A percentile compares a stretch with the other conserved stretches of the same genome.
These are phyloP conservation scores for Tuber magnatum DNA, from an alignment of 495 filamentous ascomycete species.

Conservation along the genomic window DNA sequence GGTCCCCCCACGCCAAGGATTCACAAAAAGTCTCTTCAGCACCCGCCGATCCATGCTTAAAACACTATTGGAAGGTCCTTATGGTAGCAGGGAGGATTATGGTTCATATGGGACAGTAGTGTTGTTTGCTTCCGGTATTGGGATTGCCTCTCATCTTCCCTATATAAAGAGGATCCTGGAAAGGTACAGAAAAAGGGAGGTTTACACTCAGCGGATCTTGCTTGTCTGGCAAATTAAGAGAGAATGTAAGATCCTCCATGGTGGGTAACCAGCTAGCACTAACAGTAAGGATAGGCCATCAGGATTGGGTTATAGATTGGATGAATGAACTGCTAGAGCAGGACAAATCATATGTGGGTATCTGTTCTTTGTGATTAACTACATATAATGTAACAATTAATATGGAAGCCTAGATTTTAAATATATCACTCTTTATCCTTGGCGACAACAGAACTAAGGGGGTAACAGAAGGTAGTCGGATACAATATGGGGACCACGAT, in stretches of 20 bases:
- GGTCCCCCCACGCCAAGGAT: constrained; percentile 38
- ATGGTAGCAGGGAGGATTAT: too few species aligned
- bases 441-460: neutral
- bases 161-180: too few species aligned
- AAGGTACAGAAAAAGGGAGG: too few species aligned
- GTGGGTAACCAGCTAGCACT: constrained; percentile 1
- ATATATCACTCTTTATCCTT: constrained; percentile 20
- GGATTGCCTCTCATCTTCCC: too few species aligned
- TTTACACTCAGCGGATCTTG: constrained; percentile 38
- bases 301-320: too few species aligned
- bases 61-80: too few species aligned
- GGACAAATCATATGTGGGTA: constrained; percentile 29
- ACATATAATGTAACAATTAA: constrained; percentile 7
- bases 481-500: constrained; percentile 10
- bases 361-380: neutral
- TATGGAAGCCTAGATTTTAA: constrained; percentile 20
- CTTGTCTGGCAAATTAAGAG: constrained; percentile 42
- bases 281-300: constrained; percentile 20
- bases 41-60: too few species aligned
- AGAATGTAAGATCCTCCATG: constrained; percentile 26
- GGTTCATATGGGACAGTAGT: too few species aligned
- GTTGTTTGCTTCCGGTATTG: too few species aligned
- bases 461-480: neutral
- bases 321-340: constrained; percentile 34
- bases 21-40: constrained; percentile 36